Evolutionary conservation across 2,329 filamentous ascomycete species (phyloP), one percentile per base, ranked within the genome.

Genomic region (Exophiala sp.): DNA sequence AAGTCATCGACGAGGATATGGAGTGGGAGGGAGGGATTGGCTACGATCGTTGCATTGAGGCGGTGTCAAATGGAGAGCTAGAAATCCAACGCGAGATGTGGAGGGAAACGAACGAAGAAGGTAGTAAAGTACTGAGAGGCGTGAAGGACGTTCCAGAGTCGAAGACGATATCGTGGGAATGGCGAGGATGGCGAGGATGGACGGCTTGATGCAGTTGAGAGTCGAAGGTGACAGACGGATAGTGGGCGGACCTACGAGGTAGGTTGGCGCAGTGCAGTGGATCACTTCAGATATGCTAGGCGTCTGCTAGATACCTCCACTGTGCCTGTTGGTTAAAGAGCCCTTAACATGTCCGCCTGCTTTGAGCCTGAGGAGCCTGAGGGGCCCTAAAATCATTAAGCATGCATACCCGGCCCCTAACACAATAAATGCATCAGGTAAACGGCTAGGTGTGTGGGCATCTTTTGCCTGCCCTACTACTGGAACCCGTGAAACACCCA

Each of bases 1-100:
- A 60, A 47, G 57, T 59, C 55, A 58, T 60, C 57, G 57, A 58
- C 57, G 58, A 50, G 42, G 41, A 41, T 48, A 48, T 41, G 45
- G 42, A 56, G 48, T 40, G 42, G 43, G 37, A 55, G 30, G 43
- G 44, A 48, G 38, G 34, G 39, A 34, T 40, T 21, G 34, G 34
- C 53, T 54, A 56, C 46, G 50, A 42, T 52, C 51, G 47, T 45
- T 55, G 56, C 56, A 58, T 58, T 21, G 52, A 56, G 51, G 42
- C 48, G 37, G 40, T 14, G 35, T 21, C 23, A 14, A 45, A 18
- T 19, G 46, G 22, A 16, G 9, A 14, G 24, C 41, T 38, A 19
- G 46, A 37, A 13, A 21, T 14, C 24, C 22, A 16, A 34, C 14
- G 37, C n/a, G 37, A 34, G 40, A 34, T 19, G 29, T 34, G 6